These are phyloP conservation scores for Dillenia turbinata DNA, from an alignment of 164 flowering plant species.

Conservation along the genomic window DNA sequence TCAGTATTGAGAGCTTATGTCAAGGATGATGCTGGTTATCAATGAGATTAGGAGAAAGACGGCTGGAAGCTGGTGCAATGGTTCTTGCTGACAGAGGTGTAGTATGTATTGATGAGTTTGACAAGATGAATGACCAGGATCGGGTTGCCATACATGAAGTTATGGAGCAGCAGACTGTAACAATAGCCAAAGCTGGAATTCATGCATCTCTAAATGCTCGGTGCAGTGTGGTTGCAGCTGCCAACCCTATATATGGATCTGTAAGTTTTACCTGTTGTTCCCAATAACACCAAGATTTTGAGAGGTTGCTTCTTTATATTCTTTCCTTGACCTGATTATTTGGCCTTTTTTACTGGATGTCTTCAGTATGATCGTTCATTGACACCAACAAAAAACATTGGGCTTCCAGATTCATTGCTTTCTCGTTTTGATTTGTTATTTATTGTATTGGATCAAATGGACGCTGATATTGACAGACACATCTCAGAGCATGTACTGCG, in stretches of 20 bases:
- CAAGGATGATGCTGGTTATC: not conserved
- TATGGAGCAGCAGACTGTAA: slow-evolving; percentile 99
- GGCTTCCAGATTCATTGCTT: slow-evolving; percentile 96
- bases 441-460: slow-evolving; percentile 99
- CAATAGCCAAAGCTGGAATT: slow-evolving; percentile 99
- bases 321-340: slow-evolving; percentile 11
- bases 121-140: slow-evolving; percentile 98
- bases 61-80: slow-evolving; percentile 99
- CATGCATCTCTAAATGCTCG: slow-evolving; percentile 99
- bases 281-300: not conserved
- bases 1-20: not conserved
- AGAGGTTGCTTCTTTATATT: not conserved
- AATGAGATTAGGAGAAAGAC: slow-evolving; percentile 69
- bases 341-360: slow-evolving; percentile 12
- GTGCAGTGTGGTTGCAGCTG: slow-evolving; percentile 99
- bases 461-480: slow-evolving; percentile 85
- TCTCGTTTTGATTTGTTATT: slow-evolving; percentile 97
- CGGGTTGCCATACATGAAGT: slow-evolving; percentile 99
- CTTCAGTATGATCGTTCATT: slow-evolving; percentile 95
- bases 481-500: slow-evolving; percentile 96
- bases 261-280: slow-evolving; percentile 41
- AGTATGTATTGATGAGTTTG: slow-evolving; percentile 98
- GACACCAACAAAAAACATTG: slow-evolving; percentile 98
- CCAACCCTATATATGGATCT: slow-evolving; percentile 99
- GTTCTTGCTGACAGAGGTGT: slow-evolving; percentile 99